Percentiles rank a stretch among this genome's conserved stretches.
Evolutionary conservation across 352 stramenopile genomes (phyloP).

Genomic region (Halophytophthora polymorphica): DNA sequence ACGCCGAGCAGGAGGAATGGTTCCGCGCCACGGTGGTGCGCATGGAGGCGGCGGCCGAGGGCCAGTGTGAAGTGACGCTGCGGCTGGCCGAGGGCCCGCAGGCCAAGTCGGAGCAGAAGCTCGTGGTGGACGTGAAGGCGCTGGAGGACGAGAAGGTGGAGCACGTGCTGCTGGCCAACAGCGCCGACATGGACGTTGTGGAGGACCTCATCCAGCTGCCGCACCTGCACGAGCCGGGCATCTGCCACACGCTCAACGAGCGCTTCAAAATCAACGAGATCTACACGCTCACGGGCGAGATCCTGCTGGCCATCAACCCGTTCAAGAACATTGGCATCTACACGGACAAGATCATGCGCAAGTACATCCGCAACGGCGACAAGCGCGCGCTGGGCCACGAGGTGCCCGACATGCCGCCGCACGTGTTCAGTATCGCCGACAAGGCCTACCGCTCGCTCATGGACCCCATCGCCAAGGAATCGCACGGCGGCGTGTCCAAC

Average conservation of each 20-base stretch:
- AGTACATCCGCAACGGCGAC: conserved; percentile 84
- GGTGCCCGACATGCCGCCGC: conserved; percentile 78
- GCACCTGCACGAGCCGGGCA: conserved; percentile 93
- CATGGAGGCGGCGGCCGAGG: conserved; percentile 21
- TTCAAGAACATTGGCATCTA: conserved; percentile 88
- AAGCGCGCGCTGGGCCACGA: conserved; percentile 64
- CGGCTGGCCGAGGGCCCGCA: conserved; percentile 51
- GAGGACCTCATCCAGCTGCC: conserved; percentile 93
- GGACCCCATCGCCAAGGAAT: conserved; percentile 38
- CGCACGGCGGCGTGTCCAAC: conserved; percentile 47
- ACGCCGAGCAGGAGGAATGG: conserved; percentile 68
- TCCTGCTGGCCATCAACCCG: conserved; percentile 86
- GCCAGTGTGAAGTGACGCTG: conserved; percentile 41
- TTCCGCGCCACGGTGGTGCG: conserved; percentile 55
- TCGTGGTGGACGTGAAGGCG: conserved; percentile 53
- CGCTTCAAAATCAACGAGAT: conserved; percentile 93
- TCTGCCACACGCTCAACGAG: conserved; percentile 91
- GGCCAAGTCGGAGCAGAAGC: conserved; percentile 39
- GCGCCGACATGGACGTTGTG: conserved; percentile 83
- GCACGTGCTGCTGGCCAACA: conserved; percentile 74
- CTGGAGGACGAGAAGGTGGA: conserved; percentile 65
- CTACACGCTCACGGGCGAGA: conserved; percentile 89
- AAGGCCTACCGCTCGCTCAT: conserved; percentile 85
- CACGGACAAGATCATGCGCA: conserved; percentile 84
- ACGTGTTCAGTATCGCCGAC: conserved; percentile 91